phyloP scores from a whole-genome alignment of 805 yeast species.

The Starmerella powellii region DNA sequence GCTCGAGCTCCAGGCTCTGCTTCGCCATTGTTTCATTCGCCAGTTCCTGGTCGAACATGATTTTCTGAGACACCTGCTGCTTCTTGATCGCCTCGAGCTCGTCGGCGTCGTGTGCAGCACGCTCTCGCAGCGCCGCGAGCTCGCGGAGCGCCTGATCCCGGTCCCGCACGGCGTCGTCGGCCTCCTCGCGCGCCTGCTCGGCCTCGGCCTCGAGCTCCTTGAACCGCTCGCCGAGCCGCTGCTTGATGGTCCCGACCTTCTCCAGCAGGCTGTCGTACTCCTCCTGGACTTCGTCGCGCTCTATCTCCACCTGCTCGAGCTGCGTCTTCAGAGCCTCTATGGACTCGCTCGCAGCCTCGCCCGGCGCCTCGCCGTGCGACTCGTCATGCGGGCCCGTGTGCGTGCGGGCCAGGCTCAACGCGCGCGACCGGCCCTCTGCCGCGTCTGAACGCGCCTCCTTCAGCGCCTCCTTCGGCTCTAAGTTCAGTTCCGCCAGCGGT shows the following conservation, averaged over 20 bases:
- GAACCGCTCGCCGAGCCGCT: constrained; percentile 35
- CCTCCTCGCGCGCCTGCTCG: constrained; percentile 17
- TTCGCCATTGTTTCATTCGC: constrained; percentile 7
- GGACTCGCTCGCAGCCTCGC: not conserved
- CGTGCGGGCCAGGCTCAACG: no score
- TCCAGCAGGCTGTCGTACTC: constrained; percentile 34
- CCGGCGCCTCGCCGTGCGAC: not conserved
- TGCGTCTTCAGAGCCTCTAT: constrained; percentile 4
- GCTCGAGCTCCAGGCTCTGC: constrained; percentile 13
- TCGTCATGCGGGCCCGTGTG: not conserved
- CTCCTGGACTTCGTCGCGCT: constrained; percentile 31
- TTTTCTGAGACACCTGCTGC: constrained; percentile 16
- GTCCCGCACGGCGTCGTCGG: constrained; percentile 1
- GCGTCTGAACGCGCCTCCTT: no score
- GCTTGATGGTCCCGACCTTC: constrained; percentile 30
- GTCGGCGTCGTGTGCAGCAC: not conserved
- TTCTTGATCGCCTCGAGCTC: constrained; percentile 5
- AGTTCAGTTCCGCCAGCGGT: no score
- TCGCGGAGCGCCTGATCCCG: not conserved
- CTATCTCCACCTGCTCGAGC: constrained; percentile 38
- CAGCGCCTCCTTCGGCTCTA: no score
- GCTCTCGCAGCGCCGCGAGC: not conserved
- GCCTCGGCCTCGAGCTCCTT: constrained; percentile 29
- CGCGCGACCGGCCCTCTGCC: no score
- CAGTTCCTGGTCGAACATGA: constrained; percentile 18